These are phyloP conservation scores for Phytophthora pseudosyringae DNA, from an alignment of 352 stramenopile species.

Conservation along the genomic window DNA sequence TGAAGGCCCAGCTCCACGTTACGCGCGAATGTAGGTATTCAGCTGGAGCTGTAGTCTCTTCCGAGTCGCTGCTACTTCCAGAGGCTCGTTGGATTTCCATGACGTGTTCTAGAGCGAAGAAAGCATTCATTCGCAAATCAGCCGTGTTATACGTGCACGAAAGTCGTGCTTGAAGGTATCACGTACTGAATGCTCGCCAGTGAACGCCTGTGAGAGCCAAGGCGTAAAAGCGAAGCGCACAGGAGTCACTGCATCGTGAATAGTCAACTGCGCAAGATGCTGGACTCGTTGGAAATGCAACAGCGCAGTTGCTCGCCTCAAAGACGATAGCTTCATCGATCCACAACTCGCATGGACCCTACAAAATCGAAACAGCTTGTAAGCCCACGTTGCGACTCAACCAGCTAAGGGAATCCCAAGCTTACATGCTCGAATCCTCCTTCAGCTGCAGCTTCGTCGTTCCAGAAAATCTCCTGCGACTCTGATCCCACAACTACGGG, in stretches of 20 bases:
- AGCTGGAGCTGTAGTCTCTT: neutral
- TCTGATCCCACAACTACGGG: conserved; percentile 21
- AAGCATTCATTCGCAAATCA: neutral
- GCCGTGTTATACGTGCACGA: neutral
- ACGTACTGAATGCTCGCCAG: conserved; percentile 51
- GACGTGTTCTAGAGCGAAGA: conserved; percentile 20
- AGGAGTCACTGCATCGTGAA: conserved; percentile 42
- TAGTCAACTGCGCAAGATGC: conserved; percentile 52
- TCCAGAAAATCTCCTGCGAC: conserved; percentile 26
- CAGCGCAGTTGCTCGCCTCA: conserved; percentile 45
- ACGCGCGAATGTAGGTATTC: conserved; percentile 2
- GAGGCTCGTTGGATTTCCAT: conserved; percentile 9
- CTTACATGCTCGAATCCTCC: conserved; percentile 35
- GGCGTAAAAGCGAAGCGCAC: conserved; percentile 57
- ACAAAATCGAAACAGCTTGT: neutral
- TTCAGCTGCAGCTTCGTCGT: conserved; percentile 29
- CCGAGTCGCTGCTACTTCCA: conserved; percentile 2
- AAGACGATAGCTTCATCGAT: conserved; percentile 43
- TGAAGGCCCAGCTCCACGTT: conserved; percentile 8
- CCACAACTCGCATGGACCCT: conserved; percentile 59
- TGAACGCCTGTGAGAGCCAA: conserved; percentile 38
- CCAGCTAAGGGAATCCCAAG: neutral
- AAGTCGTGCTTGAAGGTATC: neutral
- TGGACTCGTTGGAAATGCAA: conserved; percentile 35
- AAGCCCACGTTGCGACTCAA: neutral